Evolutionary conservation across 1,284 basidiomycete genomes (phyloP).

Genomic region (Trichosporon sp.): DNA sequence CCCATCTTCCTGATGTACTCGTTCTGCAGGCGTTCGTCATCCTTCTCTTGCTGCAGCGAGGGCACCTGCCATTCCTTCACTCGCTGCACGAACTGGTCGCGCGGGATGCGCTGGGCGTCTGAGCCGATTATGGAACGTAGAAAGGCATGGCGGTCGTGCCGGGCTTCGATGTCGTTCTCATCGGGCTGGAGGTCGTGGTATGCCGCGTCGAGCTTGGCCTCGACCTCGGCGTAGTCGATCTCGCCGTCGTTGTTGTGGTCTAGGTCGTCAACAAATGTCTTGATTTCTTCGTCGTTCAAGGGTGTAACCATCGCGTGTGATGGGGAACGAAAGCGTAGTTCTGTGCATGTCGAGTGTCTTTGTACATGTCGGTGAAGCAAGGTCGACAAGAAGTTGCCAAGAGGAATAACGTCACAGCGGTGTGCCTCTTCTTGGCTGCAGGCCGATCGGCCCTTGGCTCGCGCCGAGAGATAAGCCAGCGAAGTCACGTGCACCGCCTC

Average conservation of each 20-base stretch:
- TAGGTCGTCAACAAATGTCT: slow-evolving; percentile 27
- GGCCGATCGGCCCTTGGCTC: background rate
- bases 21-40: slow-evolving; percentile 24
- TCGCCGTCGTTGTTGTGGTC: slow-evolving; percentile 28
- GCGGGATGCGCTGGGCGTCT: slow-evolving; percentile 11
- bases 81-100: slow-evolving; percentile 21
- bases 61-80: slow-evolving; percentile 30
- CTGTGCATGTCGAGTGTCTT: background rate
- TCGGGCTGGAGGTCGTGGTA: slow-evolving; percentile 25
- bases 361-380: background rate
- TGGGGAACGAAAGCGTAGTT: too few relatives aligned
- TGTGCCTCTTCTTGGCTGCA: background rate
- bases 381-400: background rate
- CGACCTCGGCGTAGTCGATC: slow-evolving; percentile 27
- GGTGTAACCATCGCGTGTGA: slow-evolving; percentile 5
- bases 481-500: background rate
- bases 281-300: slow-evolving; percentile 27
- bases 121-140: slow-evolving; percentile 25
- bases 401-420: background rate
- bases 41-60: slow-evolving; percentile 25
- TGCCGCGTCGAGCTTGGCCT: slow-evolving; percentile 26
- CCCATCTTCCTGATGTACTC: slow-evolving; percentile 22
- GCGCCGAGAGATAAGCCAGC: background rate
- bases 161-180: background rate
- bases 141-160: slow-evolving; percentile 25